Evolutionary conservation across 2,329 filamentous ascomycete genomes (phyloP), one percentile per base, ranked within the genome.

Genomic region (Xylariaceae sp.): DNA sequence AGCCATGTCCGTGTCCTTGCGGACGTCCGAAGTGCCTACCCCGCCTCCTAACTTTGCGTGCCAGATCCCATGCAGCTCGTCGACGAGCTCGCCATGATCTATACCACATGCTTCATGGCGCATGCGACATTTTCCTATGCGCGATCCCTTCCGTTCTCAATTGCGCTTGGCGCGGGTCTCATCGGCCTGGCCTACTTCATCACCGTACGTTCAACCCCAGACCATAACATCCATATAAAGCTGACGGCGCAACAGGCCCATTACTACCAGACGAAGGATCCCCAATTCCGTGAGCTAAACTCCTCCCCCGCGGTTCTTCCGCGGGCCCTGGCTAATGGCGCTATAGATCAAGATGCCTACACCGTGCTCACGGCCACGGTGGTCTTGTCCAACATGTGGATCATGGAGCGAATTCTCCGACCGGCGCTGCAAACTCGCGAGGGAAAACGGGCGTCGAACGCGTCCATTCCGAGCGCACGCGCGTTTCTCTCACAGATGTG

Each of bases 241-340:
- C 61, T 69, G 50, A 68, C 37, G 30, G 34, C 8, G 35, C 48
- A 9, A 7, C 51, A 79, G 77, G 68, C 73, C 2, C 77, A 77
- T 73, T 96, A 96, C 74, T 88, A 92, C 70, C 85, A 89, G 63
- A 84, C 92, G 13, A 90, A 92, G 70, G 87, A 95, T 64, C 90
- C 91, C 0, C 78, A 84, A 1, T 95, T 95, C 73, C 91, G 95
- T 74, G 90, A 95, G 71, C 86, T 17, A 6, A 51, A 6, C 37
- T 13, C 37, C 34, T 7, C 6, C 37, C 35, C 5, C 2, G 10
- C 34, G 18, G 35, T 4, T n/a, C 54, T 17, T 7, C 11, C 2
- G 17, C 45, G 45, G 37, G 10, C 34, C 18, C 10, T n/a, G 53
- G 34, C 61, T 63, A 45, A 63, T 53, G 6, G 8, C 35, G 49